Conservation (phyloP, 208 protist genomes). For the Porcisia hertigi region DNA sequence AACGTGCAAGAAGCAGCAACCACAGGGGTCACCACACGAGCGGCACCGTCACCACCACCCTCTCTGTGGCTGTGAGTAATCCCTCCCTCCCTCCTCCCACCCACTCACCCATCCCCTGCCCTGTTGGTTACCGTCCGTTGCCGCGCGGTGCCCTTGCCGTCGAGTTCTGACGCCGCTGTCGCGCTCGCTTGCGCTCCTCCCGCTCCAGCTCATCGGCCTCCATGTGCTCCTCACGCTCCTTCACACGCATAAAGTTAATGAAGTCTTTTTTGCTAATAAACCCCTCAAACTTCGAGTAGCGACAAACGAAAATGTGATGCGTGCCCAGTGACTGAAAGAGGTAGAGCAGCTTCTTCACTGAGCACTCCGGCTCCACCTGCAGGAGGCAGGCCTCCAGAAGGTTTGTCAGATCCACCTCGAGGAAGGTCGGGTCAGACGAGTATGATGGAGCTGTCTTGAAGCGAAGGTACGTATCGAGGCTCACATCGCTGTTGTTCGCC, state of each 20-base stretch:
- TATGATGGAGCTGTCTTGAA: constrained; percentile 39
- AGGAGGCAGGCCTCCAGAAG: constrained; percentile 64
- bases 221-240: constrained; percentile 64
- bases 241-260: constrained; percentile 70
- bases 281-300: constrained; percentile 64
- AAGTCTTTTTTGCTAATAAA: constrained; percentile 83
- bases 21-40: neutral
- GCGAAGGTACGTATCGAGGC: constrained; percentile 43
- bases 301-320: constrained; percentile 69
- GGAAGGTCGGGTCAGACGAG: constrained; percentile 22
- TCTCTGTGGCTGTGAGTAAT: no score
- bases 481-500: constrained; percentile 45
- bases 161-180: constrained; percentile 14
- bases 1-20: neutral
- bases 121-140: neutral
- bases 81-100: no score
- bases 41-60: neutral
- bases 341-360: constrained; percentile 68
- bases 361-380: constrained; percentile 72
- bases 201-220: constrained; percentile 50
- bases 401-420: constrained; percentile 57
- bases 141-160: no score
- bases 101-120: neutral
- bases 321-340: constrained; percentile 78
- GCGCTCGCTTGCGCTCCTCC: constrained; percentile 18